These are phyloP conservation scores for Strigomonas galati DNA, from an alignment of 208 protist genomes.

Conservation along the genomic window DNA sequence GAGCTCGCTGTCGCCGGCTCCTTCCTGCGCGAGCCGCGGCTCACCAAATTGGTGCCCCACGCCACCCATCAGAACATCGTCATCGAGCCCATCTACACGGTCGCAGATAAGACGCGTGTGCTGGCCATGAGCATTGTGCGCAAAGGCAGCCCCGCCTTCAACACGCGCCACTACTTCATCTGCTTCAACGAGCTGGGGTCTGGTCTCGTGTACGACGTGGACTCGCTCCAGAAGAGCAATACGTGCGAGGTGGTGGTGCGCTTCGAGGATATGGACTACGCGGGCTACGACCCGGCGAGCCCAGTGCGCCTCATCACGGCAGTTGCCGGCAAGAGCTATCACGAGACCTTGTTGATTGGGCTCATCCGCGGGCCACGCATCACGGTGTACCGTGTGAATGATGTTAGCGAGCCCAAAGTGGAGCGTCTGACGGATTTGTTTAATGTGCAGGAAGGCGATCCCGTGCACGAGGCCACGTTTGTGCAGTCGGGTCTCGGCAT, in stretches of 20 bases:
- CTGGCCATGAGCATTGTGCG: constrained; percentile 45
- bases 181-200: constrained; percentile 58
- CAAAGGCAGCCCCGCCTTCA: constrained; percentile 48
- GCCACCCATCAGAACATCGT: constrained; percentile 19
- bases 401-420: constrained; percentile 34
- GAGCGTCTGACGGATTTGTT: constrained; percentile 36
- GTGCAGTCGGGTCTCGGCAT: constrained; percentile 50
- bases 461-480: constrained; percentile 43
- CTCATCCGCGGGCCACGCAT: constrained; percentile 40
- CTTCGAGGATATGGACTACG: constrained; percentile 56
- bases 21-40: constrained; percentile 68
- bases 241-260: constrained; percentile 33
- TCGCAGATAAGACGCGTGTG: constrained; percentile 45
- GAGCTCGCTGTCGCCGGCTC: constrained; percentile 60
- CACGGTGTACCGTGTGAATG: constrained; percentile 47
- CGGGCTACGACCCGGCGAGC: constrained; percentile 32
- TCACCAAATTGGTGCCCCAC: constrained; percentile 38
- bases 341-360: constrained; percentile 54
- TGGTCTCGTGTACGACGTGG: constrained; percentile 50
- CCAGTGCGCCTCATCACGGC: constrained; percentile 44
- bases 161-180: constrained; percentile 63
- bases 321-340: constrained; percentile 52
- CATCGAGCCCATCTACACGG: constrained; percentile 27
- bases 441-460: constrained; percentile 49
- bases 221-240: constrained; percentile 25